Evolutionary conservation across 768 basidiomycete genomes (phyloP), one percentile per base, ranked within the genome.

Genomic region (Tephrocybe sp.): DNA sequence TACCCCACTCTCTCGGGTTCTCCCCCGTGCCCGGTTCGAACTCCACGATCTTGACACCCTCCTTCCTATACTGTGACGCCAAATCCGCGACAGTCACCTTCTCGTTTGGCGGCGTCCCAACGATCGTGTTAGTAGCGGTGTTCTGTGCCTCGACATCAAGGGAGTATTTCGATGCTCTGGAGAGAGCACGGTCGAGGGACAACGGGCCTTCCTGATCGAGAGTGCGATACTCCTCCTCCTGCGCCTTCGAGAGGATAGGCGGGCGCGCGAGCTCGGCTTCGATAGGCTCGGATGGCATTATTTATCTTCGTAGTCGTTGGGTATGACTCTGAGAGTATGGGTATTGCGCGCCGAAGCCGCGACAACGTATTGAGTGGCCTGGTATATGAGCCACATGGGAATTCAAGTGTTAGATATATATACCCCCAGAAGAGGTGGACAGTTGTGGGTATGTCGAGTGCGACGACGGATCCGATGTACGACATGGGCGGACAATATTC

Each of bases 31-130:
- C 53, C 5, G 44, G 15, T 36, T 54, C 53, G 27, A 54, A 54
- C 24, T 54, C 53, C 11, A 54, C 53, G 21, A 54, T 19, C 16
- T 46, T 50, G 16, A 46, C 1, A 2, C 41, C 49, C 16, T 46
- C 53, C 23, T 42, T 45, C 44, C 39, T 31, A 27, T 48, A 48
- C 29, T 48, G 30, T 3, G 55, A 53, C 16, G 54, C 50, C 68
- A 70, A 68, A 49, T 73, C 71, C 25, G 71, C 70, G 4, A 67
- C 56, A 3, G 49, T 50, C 9, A 58, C 62, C 37, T 58, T 58
- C 25, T 61, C 61, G 43, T 46, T 46, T 19, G 30, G 22, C 1
- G 48, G 33, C 15, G 36, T 46, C 46, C 47, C 46, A 13, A 53
- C 23, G 8, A 53, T 42, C 10, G 52, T 53, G 22, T 53, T 30